Base-by-base conservation (phyloP, 768 basidiomycete species). In the Pleurotus giganteus region DNA sequence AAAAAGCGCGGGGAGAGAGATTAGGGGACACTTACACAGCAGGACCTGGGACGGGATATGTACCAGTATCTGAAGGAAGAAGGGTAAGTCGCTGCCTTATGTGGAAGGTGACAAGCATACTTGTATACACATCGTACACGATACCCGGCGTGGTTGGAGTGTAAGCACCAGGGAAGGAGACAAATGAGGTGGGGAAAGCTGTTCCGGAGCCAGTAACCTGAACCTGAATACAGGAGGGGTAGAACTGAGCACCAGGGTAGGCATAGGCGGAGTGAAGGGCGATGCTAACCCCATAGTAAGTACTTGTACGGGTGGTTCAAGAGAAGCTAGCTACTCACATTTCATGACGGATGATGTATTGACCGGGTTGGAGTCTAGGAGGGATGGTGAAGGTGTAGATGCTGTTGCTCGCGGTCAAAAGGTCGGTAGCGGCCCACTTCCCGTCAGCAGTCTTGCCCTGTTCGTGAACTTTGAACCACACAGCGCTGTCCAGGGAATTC, bases 381-480 rank as follows among this genome's bases (percentile, higher is more conserved):
- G 77, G 78, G 47, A 80, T 77, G 2, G 73, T 76, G 65, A 80
- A 75, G 2, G 71, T 73, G 57, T 76, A 80, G 50, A 77, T 65
- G 53, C 71, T 71, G 57, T 77, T 67, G n/a, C 66, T 58, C 1
- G 70, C 71, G 5, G 63, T 63, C 23, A 79, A 66, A 17, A 75
- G 47, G 50, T 74, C 71, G 0, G 74, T 73, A 15, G 75, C 68
- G 2, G 76, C 77, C 79, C 77, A 78, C 43, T 69, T 68, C 6
- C 77, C 78, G 47, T 70, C 71, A 2, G 71, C 57, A 8, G 67
- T 70, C 61, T 77, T 78, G n/a, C 80, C 80, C 26, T 66, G 42
- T 54, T 80, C 63, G n/a, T 70, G 70, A 13, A 80, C 71, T 61
- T 80, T 80, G 74, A 79, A 79, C 80, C 79, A 80, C 4, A 79